Percentiles rank a stretch among this genome's conserved stretches.
phyloP scores from a whole-genome alignment of 345 rosid species.

The Chamaenerion angustifolium region DNA sequence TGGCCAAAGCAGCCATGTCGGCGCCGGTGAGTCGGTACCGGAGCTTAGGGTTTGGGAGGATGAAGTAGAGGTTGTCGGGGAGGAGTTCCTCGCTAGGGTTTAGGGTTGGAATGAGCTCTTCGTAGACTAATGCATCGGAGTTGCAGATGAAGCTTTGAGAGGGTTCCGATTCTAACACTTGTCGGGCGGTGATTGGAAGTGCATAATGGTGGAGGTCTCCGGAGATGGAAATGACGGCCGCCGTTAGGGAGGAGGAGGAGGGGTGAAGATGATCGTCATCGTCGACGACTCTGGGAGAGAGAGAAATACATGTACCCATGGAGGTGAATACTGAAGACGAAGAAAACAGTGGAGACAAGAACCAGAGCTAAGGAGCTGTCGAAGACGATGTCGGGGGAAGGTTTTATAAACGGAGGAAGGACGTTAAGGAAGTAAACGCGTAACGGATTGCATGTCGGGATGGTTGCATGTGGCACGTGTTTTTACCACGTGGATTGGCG shows the following conservation, averaged over 20 bases:
- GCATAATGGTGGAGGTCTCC: constrained; percentile 53
- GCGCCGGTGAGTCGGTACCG: constrained; percentile 40
- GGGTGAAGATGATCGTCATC: not conserved
- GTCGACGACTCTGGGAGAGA: not conserved
- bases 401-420: no score
- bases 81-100: constrained; percentile 20
- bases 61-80: constrained; percentile 48
- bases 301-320: constrained; percentile 60
- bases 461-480: no score
- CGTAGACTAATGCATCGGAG: constrained; percentile 48
- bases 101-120: constrained; percentile 44
- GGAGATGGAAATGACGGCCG: constrained; percentile 45
- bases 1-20: constrained; percentile 90
- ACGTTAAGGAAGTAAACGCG: no score
- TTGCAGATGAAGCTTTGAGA: constrained; percentile 41
- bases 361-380: not conserved
- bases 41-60: constrained; percentile 60
- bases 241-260: constrained; percentile 19
- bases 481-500: no score
- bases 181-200: constrained; percentile 39
- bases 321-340: no score
- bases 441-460: no score
- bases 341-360: no score
- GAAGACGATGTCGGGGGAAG: not conserved
- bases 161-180: constrained; percentile 27